phyloP scores from a whole-genome alignment of 2,329 filamentous ascomycete genomes.

The Zasmidium angulare region DNA sequence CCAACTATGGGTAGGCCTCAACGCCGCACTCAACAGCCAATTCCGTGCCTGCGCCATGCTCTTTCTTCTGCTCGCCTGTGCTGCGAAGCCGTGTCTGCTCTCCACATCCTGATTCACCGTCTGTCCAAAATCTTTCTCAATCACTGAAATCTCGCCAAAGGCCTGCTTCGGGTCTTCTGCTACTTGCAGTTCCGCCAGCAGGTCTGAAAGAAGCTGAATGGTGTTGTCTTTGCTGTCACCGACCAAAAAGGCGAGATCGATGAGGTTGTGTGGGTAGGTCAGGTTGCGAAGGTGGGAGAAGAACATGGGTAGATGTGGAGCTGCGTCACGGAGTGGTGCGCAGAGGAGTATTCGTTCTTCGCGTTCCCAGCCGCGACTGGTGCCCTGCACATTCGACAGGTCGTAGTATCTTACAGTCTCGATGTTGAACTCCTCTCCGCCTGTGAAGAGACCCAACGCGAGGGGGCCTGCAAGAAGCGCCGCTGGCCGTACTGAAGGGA shows the following conservation, averaged over 20 bases:
- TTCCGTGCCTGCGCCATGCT: constrained; percentile 97
- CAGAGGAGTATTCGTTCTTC: constrained; percentile 95
- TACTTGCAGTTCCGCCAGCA: constrained; percentile 76
- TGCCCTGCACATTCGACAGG: constrained; percentile 85
- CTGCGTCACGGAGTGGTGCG: constrained; percentile 88
- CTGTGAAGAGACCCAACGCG: constrained; percentile 69
- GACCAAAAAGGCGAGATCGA: constrained; percentile 94
- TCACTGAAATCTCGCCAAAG: constrained; percentile 94
- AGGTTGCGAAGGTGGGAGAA: constrained; percentile 96
- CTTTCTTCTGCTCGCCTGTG: constrained; percentile 89
- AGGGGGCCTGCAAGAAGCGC: constrained; percentile 55
- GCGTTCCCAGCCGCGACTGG: constrained; percentile 89
- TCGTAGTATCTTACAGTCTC: constrained; percentile 98
- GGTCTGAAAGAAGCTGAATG: constrained; percentile 69
- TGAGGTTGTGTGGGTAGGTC: constrained; percentile 94
- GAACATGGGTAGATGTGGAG: constrained; percentile 93
- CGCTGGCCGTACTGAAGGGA: constrained; percentile 69
- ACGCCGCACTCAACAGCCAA: constrained; percentile 89
- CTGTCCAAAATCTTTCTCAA: constrained; percentile 98
- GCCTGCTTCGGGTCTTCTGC: constrained; percentile 75
- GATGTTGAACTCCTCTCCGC: constrained; percentile 69
- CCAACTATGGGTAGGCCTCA: constrained; percentile 96
- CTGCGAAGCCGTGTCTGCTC: constrained; percentile 94
- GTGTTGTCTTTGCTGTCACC: constrained; percentile 97
- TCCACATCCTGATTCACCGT: constrained; percentile 98